Conservation (phyloP, 2,329 filamentous ascomycete genomes). For the Cephalotrichum gorgonifer region DNA sequence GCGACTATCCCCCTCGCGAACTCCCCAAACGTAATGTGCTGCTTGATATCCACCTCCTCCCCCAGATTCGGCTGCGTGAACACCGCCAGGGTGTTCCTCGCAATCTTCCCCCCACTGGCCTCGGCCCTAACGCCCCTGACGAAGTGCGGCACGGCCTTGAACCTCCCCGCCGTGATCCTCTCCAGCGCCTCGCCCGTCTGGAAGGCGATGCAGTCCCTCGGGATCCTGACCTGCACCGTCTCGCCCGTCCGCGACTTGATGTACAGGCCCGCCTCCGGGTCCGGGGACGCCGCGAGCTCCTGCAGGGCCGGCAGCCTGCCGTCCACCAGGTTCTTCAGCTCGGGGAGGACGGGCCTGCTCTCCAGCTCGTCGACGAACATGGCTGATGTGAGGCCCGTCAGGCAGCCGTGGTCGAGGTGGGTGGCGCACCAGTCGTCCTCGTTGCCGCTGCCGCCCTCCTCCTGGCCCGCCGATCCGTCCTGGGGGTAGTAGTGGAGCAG, state of each 20-base stretch:
- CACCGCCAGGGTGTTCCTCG: constrained; percentile 83
- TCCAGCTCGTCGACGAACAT: constrained; percentile 84
- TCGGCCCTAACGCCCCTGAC: constrained; percentile 64
- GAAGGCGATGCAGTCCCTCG: constrained; percentile 83
- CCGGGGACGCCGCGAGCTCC: constrained; percentile 68
- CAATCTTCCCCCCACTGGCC: constrained; percentile 42
- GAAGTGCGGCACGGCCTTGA: constrained; percentile 93
- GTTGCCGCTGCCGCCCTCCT: constrained; percentile 22
- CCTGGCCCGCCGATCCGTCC: constrained; percentile 20
- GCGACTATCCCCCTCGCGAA: constrained; percentile 56
- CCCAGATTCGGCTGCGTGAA: constrained; percentile 94
- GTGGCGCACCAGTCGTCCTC: constrained; percentile 94
- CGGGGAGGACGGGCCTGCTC: constrained; percentile 23
- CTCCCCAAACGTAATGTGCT: constrained; percentile 61
- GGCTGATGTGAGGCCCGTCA: constrained; percentile 86
- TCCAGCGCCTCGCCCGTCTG: constrained; percentile 91
- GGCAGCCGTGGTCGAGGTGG: constrained; percentile 82
- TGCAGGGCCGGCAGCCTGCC: constrained; percentile 40
- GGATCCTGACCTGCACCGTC: constrained; percentile 86
- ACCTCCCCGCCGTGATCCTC: constrained; percentile 79
- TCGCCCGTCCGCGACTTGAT: constrained; percentile 77
- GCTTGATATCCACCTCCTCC: constrained; percentile 61
- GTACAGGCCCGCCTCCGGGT: constrained; percentile 81
- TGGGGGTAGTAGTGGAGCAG: constrained; percentile 87
- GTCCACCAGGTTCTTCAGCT: constrained; percentile 9